Base-by-base conservation (phyloP, 768 basidiomycete genomes). In the Crucibulum laeve region DNA sequence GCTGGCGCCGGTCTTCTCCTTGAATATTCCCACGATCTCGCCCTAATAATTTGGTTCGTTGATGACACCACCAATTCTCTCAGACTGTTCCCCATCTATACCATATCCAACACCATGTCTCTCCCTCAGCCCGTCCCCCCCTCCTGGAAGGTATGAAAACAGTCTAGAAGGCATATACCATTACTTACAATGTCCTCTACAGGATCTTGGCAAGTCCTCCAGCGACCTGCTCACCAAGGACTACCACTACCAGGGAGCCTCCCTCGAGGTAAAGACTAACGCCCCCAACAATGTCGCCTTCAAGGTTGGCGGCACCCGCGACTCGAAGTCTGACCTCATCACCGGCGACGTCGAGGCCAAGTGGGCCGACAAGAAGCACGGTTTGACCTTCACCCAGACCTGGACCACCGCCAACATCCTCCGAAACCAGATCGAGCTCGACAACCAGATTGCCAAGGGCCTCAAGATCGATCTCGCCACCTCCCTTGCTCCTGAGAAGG, bases 151-250 rank as follows among this genome's bases (percentile, higher is more conserved):
- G 92, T 86, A 53, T 25, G 67, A 63, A 26, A 38, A 42, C 13
- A 22, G 19, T 21, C 26, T 23, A 4, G 25, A n/a, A 34, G 33
- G 13, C 15, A 21, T 6, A 5, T 33, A 3, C n/a, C 19, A 22
- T 8, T 28, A 18, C 22, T 33, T 49, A 44, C 48, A 53, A 49
- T 21, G 45, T n/a, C 18, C 19, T 33, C 28, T 54, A n/a, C n/a
- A 92, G 90, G 90, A 92, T 67, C 84, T 92, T 55, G 95, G 95
- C 69, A 98, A 97, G 81, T 93, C 92, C 53, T 91, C 92, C 68
- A 90, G 84, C 59, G 95, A 98, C 80, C 71, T 98, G 51, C 77
- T 99, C 56, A 75, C 76, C 64, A 92, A 86, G 76, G 96, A 99
- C 76, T 98, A 82, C 76, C 84, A 80, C 56, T 85, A 91, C 80